Percentiles rank a stretch among this genome's conserved stretches.
Evolutionary conservation across 352 stramenopile species (phyloP).

Genomic region (Phytophthora hybrid): DNA sequence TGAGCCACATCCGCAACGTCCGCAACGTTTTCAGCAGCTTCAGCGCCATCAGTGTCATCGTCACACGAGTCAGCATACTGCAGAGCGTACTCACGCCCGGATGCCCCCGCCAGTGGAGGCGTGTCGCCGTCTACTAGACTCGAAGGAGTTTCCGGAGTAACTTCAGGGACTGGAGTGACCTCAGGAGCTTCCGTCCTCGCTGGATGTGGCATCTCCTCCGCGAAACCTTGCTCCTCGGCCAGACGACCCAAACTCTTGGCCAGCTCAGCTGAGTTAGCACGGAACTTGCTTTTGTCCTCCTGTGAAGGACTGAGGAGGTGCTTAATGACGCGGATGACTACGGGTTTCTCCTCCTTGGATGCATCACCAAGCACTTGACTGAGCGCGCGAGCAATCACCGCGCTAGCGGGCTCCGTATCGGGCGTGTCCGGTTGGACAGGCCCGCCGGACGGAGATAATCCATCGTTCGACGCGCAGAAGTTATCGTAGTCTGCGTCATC

Average conservation of each 20-base stretch:
- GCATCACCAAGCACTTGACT: slow-evolving; percentile 53
- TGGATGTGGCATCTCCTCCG: slow-evolving; percentile 14
- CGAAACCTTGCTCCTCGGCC: slow-evolving; percentile 32
- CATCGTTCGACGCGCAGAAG: slow-evolving; percentile 32
- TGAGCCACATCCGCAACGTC: slow-evolving; percentile 27
- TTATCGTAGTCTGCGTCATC: slow-evolving; percentile 64
- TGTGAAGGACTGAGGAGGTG: slow-evolving; percentile 50
- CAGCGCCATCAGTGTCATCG: slow-evolving; percentile 15
- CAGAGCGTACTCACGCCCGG: slow-evolving; percentile 51
- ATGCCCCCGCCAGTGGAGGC: slow-evolving; percentile 35
- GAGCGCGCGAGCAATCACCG: slow-evolving; percentile 47
- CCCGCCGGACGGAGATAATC: slow-evolving; percentile 27
- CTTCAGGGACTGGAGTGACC: slow-evolving; percentile 2
- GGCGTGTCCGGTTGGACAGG: slow-evolving; percentile 37
- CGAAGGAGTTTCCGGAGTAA: background rate
- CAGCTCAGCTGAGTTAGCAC: slow-evolving; percentile 28
- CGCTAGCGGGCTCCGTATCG: slow-evolving; percentile 27
- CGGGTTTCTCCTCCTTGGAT: slow-evolving; percentile 40
- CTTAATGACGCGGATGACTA: slow-evolving; percentile 63
- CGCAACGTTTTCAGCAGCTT: slow-evolving; percentile 13
- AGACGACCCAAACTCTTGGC: slow-evolving; percentile 26
- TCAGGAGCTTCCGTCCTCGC: slow-evolving; percentile 5
- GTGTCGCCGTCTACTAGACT: slow-evolving; percentile 11
- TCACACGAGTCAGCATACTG: slow-evolving; percentile 27
- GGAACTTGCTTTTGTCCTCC: slow-evolving; percentile 27